Base-by-base conservation (phyloP, 148 eudicot genomes). In the Heliosperma pusillum region DNA sequence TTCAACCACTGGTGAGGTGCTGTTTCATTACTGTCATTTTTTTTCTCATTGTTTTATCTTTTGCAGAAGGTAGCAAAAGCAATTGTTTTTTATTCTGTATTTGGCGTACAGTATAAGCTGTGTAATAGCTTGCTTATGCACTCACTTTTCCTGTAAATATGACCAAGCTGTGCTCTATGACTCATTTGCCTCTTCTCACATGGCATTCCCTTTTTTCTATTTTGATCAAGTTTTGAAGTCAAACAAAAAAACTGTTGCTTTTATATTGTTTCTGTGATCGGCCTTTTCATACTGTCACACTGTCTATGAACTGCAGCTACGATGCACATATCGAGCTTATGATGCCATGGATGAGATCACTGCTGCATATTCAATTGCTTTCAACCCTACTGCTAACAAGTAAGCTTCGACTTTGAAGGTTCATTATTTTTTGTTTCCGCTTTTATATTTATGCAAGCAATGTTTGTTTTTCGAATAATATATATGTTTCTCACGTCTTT, bases 271-370 rank as follows among this genome's bases (percentile, higher is more conserved):
- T 3, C 58, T 63, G 3, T 29, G 21, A 59, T 2, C n/a, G n/a
- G 52, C 56, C 21, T 63, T 62, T 22, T 66, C 62, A 47, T 73
- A 71, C 71, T 24, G 17, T 66, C 53, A 55, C 70, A 76, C 71
- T 24, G 17, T 56, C 21, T 77, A 50, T 71, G 40, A 67, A 79
- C 70, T 86, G 80, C 96, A 95, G 97, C 76, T 95, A 27, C 97
- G 99, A 12, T 95, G 99, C 83, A 95, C 97, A 10, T 95, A 95
- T 79, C 92, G 99, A 77, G 97, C 99, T 52, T 95, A 89, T 83
- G 97, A 95, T 88, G 91, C 88, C 72, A 89, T 95, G 97, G 99
- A 95, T 80, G 99, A 95, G 83, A 95, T 95, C 60, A 84, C 94
- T 76, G 99, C 98, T 83, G 99, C 99, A 55, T 89, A 84, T 80